Conservation (phyloP, 805 yeast species). For the Huiozyma sinensis region DNA sequence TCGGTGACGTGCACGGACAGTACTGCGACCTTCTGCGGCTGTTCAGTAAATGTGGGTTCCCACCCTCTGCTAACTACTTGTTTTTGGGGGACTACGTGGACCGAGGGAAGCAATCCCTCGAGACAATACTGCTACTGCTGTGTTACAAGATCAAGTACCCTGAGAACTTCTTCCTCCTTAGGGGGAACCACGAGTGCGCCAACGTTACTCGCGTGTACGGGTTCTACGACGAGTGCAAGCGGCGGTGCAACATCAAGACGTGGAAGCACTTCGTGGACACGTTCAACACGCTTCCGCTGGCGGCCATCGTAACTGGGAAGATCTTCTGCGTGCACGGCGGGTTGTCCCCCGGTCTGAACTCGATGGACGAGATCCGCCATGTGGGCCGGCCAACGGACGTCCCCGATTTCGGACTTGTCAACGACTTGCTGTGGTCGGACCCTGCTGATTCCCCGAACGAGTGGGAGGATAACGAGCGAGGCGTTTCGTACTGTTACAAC, state of each 20-base stretch:
- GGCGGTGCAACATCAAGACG: conserved; percentile 79
- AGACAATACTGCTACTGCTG: conserved; percentile 72
- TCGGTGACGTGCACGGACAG: conserved; percentile 95
- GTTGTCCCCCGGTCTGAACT: conserved; percentile 55
- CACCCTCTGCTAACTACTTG: conserved; percentile 83
- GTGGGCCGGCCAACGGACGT: conserved; percentile 74
- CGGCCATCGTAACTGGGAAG: conserved; percentile 88
- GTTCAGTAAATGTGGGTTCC: conserved; percentile 92
- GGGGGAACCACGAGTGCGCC: conserved; percentile 99
- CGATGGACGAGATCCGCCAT: conserved; percentile 53
- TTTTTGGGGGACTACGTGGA: conserved; percentile 96
- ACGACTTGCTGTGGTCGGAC: conserved; percentile 75
- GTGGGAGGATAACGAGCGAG: conserved; percentile 76
- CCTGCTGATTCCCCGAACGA: conserved; percentile 47
- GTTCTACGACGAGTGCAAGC: conserved; percentile 92
- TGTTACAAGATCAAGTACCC: conserved; percentile 95
- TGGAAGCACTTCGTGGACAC: conserved; percentile 93
- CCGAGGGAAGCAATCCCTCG: conserved; percentile 91
- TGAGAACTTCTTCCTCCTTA: conserved; percentile 78
- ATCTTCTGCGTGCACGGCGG: conserved; percentile 87
- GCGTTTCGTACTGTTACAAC: conserved; percentile 69
- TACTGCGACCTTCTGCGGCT: conserved; percentile 81
- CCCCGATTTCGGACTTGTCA: conserved; percentile 65
- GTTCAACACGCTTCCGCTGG: conserved; percentile 87
- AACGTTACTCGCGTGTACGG: conserved; percentile 94